Conservation (phyloP, 1,284 basidiomycete genomes). For the Cystobasidium slooffiae region DNA sequence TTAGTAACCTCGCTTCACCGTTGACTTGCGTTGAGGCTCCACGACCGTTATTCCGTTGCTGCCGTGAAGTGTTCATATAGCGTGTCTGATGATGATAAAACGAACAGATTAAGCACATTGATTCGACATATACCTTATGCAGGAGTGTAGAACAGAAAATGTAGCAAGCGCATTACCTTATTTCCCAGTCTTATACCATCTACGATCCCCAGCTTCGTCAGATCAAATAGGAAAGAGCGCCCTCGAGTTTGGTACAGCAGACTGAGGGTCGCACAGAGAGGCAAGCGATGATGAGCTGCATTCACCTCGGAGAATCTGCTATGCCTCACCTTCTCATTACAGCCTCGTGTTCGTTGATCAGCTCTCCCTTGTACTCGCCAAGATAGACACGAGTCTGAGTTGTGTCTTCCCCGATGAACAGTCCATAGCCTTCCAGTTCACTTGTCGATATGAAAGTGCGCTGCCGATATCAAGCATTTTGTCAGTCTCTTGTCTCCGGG, state of each 20-base stretch:
- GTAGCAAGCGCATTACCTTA: slow-evolving; percentile 11
- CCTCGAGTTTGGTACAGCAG: slow-evolving; percentile 24
- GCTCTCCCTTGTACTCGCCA: slow-evolving; percentile 40
- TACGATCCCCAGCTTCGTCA: slow-evolving; percentile 29
- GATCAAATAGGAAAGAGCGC: slow-evolving; percentile 41
- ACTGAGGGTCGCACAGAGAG: background rate
- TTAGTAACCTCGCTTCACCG: slow-evolving; percentile 30
- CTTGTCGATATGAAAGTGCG: slow-evolving; percentile 34
- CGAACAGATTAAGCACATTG: background rate
- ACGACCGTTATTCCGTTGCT: background rate
- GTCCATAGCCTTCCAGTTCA: slow-evolving; percentile 39
- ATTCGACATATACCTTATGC: background rate
- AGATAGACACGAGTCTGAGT: slow-evolving; percentile 22
- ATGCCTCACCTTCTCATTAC: slow-evolving; percentile 21
- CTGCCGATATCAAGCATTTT: background rate
- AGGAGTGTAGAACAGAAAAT: too few relatives aligned
- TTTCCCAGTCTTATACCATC: slow-evolving; percentile 38
- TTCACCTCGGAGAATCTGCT: background rate
- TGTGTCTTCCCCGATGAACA: slow-evolving; percentile 38
- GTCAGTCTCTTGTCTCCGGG: too few relatives aligned
- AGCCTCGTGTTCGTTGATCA: slow-evolving; percentile 43
- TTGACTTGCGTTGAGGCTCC: slow-evolving; percentile 11
- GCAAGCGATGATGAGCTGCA: background rate
- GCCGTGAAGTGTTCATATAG: slow-evolving; percentile 22
- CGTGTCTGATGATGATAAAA: slow-evolving; percentile 4